Percentiles rank a stretch among this genome's conserved stretches.
Evolutionary conservation across 2,329 filamentous ascomycete genomes (phyloP).

Genomic region (Epichloe scottii): DNA sequence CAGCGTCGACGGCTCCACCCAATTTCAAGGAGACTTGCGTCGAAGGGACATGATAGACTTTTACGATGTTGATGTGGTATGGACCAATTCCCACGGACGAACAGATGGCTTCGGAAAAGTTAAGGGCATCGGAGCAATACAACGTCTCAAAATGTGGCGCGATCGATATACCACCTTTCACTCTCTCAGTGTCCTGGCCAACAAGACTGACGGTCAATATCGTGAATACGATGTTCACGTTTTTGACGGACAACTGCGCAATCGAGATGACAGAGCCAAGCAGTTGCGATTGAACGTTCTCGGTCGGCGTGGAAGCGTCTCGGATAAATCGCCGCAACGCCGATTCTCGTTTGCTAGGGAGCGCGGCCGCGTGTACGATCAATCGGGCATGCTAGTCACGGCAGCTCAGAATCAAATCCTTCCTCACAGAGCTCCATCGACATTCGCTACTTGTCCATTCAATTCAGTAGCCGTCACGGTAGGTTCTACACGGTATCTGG

Average conservation of each 20-base stretch:
- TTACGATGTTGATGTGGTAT: conserved; percentile 39
- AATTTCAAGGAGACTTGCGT: conserved; percentile 37
- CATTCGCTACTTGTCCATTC: conserved; percentile 36
- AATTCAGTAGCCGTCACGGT: conserved; percentile 37
- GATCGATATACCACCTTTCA: conserved; percentile 35
- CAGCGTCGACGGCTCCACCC: conserved; percentile 31
- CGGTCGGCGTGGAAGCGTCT: conserved; percentile 27
- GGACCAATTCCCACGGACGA: conserved; percentile 36
- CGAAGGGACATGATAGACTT: conserved; percentile 35
- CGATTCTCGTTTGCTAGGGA: conserved; percentile 32
- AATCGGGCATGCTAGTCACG: conserved; percentile 10
- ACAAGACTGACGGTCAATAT: conserved; percentile 31
- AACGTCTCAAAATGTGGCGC: conserved; percentile 39
- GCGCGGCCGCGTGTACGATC: conserved; percentile 28
- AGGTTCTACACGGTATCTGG: conserved; percentile 7
- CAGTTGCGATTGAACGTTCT: conserved; percentile 31
- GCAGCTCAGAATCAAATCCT: conserved; percentile 12
- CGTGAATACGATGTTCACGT: conserved; percentile 35
- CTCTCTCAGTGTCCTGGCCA: conserved; percentile 34
- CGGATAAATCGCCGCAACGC: conserved; percentile 24
- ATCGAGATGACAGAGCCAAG: conserved; percentile 32
- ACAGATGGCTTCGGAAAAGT: conserved; percentile 38
- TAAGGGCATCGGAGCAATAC: conserved; percentile 37
- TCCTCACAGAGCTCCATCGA: conserved; percentile 19
- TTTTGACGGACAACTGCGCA: conserved; percentile 34